phyloP scores from a whole-genome alignment of 2,329 filamentous ascomycete genomes.

The Aulographum hederae region DNA sequence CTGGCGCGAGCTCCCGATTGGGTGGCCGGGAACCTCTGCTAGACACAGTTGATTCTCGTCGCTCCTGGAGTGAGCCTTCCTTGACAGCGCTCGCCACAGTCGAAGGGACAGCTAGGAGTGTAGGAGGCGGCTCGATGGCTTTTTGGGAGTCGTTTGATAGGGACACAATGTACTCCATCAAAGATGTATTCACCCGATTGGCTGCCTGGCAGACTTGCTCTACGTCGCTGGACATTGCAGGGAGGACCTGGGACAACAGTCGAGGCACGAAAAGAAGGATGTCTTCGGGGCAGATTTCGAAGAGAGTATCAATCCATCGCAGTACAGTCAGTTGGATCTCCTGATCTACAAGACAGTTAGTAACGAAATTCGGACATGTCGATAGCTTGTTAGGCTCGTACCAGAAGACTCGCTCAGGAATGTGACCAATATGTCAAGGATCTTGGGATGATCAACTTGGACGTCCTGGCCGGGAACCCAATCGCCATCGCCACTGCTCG shows the following conservation, averaged over 20 bases:
- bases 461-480: slow-evolving; percentile 97
- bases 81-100: slow-evolving; percentile 10
- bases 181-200: slow-evolving; percentile 68
- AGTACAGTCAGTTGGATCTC: slow-evolving; percentile 82
- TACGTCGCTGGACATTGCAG: slow-evolving; percentile 81
- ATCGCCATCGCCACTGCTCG: slow-evolving; percentile 55
- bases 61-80: slow-evolving; percentile 16
- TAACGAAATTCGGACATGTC: background rate
- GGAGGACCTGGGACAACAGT: slow-evolving; percentile 77
- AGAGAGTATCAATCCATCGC: slow-evolving; percentile 88
- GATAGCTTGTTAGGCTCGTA: slow-evolving; percentile 21
- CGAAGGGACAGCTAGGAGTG: background rate
- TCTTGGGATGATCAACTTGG: slow-evolving; percentile 79
- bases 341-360: slow-evolving; percentile 48
- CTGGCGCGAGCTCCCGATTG: background rate
- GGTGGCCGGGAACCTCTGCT: slow-evolving; percentile 3
- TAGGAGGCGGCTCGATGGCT: slow-evolving; percentile 11
- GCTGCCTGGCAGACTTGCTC: slow-evolving; percentile 81
- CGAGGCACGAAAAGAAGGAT: slow-evolving; percentile 89
- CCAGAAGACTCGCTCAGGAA: slow-evolving; percentile 71
- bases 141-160: slow-evolving; percentile 50
- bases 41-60: slow-evolving; percentile 22
- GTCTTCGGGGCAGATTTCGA: slow-evolving; percentile 94
- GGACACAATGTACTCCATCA: slow-evolving; percentile 90
- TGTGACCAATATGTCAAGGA: slow-evolving; percentile 76